Evolutionary conservation across 2,329 filamentous ascomycete species (phyloP).

Genomic region (Blastomyces percursus): DNA sequence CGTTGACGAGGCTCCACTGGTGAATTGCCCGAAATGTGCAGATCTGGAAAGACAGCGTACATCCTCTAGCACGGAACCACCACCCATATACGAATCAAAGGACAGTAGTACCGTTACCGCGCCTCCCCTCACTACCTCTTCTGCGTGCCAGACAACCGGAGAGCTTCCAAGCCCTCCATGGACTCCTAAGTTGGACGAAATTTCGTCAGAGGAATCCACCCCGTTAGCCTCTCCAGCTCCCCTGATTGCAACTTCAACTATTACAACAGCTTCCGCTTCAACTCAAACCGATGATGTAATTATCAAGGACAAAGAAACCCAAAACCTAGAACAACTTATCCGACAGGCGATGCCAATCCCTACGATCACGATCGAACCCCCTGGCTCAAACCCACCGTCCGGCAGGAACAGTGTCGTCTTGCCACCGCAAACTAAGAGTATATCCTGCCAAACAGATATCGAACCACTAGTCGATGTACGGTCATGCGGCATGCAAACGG

Average conservation of each 20-base stretch:
- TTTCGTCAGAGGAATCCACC: constrained; percentile 4
- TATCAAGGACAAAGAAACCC: constrained; percentile 13
- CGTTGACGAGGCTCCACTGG: constrained; percentile 5
- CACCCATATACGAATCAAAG: constrained; percentile 12
- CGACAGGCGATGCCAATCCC: constrained; percentile 50
- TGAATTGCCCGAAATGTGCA: constrained; percentile 47
- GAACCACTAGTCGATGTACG: constrained; percentile 37
- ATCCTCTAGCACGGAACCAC: constrained; percentile 2
- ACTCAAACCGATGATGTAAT: constrained; percentile 27
- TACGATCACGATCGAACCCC: constrained; percentile 83
- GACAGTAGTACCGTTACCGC: constrained; percentile 26
- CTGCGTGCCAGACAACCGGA: constrained; percentile 34
- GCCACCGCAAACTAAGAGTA: constrained; percentile 69
- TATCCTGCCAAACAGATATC: constrained; percentile 65
- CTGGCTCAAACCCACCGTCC: constrained; percentile 69
- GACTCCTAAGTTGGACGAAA: constrained; percentile 24
- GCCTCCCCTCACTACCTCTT: constrained; percentile 30
- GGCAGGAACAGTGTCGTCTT: constrained; percentile 64
- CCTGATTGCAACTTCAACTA: not conserved
- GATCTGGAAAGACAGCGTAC: constrained; percentile 64
- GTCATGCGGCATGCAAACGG: constrained; percentile 66
- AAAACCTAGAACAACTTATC: constrained; percentile 10
- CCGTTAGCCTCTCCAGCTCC: constrained; percentile 6
- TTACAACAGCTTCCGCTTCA: constrained; percentile 12
- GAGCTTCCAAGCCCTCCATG: constrained; percentile 27